These are phyloP conservation scores for Arachnomyces sp. DNA, from an alignment of 2,329 filamentous ascomycete species.

Conservation along the genomic window DNA sequence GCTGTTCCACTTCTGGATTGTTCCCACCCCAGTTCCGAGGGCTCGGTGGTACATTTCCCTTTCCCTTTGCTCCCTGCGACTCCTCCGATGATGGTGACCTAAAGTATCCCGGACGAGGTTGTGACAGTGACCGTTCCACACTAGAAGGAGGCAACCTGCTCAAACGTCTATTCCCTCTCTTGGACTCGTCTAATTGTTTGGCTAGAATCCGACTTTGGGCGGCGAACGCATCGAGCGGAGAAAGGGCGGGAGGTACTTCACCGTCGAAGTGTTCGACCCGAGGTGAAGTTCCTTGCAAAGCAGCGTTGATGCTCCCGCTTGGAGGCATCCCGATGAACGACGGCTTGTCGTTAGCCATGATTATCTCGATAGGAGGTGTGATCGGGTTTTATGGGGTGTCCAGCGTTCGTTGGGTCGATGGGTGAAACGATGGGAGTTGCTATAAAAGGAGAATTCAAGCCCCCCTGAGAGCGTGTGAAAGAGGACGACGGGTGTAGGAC, in stretches of 20 bases:
- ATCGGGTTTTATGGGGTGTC: too few species aligned
- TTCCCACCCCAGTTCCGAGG: conserved; percentile 31
- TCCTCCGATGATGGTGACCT: conserved; percentile 62
- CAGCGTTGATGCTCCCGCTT: too few species aligned
- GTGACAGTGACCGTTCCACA: conserved; percentile 71
- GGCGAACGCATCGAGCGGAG: conserved; percentile 90
- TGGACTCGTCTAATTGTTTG: conserved; percentile 74
- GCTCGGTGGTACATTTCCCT: conserved; percentile 17
- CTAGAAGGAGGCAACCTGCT: conserved; percentile 79
- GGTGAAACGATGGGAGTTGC: too few species aligned
- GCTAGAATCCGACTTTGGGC: conserved; percentile 83
- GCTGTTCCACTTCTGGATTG: conserved; percentile 36
- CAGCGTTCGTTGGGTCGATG: too few species aligned
- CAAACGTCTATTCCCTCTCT: conserved; percentile 66
- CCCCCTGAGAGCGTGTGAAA: too few species aligned
- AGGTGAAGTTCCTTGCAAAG: conserved; percentile 47
- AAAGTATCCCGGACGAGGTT: conserved; percentile 73
- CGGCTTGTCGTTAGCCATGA: too few species aligned
- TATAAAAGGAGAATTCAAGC: too few species aligned
- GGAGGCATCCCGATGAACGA: too few species aligned
- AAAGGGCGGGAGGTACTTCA: conserved; percentile 74
- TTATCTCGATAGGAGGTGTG: too few species aligned
- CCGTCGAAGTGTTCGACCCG: conserved; percentile 65
- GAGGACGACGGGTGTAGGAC: too few species aligned
- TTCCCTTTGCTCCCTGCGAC: conserved; percentile 22